phyloP scores from a whole-genome alignment of 768 basidiomycete species.

The Amanita thiersii region DNA sequence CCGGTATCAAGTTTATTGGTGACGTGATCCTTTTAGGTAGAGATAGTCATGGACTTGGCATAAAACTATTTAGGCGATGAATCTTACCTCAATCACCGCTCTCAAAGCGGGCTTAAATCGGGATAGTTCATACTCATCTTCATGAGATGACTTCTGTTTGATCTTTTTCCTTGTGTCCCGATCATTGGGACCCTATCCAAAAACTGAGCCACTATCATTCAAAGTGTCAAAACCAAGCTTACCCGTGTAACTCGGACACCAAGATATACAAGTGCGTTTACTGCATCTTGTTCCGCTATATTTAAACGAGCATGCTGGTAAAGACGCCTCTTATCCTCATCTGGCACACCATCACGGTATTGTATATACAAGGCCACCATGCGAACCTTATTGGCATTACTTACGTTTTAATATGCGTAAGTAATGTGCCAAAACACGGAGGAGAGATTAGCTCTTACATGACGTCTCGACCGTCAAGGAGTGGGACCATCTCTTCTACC shows the following conservation, averaged over 20 bases:
- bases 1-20: conserved; percentile 67
- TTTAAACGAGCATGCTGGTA: conserved; percentile 92
- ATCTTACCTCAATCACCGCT: conserved; percentile 70
- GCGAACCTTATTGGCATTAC: conserved; percentile 88
- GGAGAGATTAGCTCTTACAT: conserved; percentile 50
- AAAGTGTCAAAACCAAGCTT: conserved; percentile 13
- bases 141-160: conserved; percentile 64
- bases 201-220: neutral
- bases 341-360: conserved; percentile 94
- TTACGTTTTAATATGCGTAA: too few species aligned
- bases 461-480: conserved; percentile 82
- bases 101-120: conserved; percentile 82
- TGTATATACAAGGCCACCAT: conserved; percentile 95
- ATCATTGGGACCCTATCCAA: conserved; percentile 57
- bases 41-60: neutral
- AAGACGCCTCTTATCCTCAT: conserved; percentile 88
- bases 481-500: conserved; percentile 98
- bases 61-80: conserved; percentile 1
- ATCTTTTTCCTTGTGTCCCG: conserved; percentile 74
- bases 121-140: conserved; percentile 97
- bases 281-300: conserved; percentile 85
- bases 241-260: conserved; percentile 85
- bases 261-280: conserved; percentile 78
- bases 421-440: neutral
- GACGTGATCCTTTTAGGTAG: conserved; percentile 63